A percentile compares a stretch with the other conserved stretches of the same genome.
Conservation (phyloP, 306 rosid genomes). For the Cucumis melo region DNA sequence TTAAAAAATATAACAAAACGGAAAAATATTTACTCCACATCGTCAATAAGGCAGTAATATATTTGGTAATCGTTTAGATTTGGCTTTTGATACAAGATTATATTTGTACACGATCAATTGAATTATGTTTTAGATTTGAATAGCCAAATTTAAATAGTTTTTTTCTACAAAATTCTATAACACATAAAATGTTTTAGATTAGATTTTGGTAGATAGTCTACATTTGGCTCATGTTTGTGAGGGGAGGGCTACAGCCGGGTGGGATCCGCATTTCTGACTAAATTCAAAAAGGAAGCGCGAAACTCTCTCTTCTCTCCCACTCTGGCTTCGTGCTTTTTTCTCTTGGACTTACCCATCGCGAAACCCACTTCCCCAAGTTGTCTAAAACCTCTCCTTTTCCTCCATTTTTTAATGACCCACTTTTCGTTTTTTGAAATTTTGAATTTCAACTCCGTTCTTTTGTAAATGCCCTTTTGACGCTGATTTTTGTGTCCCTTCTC, state of each 20-base stretch:
- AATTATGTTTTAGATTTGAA: no score
- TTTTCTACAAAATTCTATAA: no score
- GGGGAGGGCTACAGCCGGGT: background rate
- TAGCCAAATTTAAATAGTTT: no score
- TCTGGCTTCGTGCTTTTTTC: background rate
- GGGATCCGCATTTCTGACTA: conserved; percentile 11
- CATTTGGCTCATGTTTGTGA: no score
- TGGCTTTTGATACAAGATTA: no score
- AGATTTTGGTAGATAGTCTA: no score
- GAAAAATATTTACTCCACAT: no score
- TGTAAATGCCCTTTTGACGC: background rate
- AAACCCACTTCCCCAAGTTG: background rate
- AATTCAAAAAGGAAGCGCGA: conserved; percentile 11
- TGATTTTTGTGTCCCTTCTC: background rate
- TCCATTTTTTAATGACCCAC: background rate
- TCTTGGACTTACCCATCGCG: background rate
- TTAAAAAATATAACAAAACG: no score
- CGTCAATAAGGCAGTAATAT: no score
- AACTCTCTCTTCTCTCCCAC: background rate
- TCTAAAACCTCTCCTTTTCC: background rate
- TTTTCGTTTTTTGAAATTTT: background rate
- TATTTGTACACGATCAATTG: no score
- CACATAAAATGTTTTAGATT: no score
- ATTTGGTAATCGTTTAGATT: no score
- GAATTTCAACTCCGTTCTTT: background rate